Evolutionary conservation across 2,329 filamentous ascomycete genomes (phyloP), one percentile per base, ranked within the genome.

Genomic region (Curvularia lunata): DNA sequence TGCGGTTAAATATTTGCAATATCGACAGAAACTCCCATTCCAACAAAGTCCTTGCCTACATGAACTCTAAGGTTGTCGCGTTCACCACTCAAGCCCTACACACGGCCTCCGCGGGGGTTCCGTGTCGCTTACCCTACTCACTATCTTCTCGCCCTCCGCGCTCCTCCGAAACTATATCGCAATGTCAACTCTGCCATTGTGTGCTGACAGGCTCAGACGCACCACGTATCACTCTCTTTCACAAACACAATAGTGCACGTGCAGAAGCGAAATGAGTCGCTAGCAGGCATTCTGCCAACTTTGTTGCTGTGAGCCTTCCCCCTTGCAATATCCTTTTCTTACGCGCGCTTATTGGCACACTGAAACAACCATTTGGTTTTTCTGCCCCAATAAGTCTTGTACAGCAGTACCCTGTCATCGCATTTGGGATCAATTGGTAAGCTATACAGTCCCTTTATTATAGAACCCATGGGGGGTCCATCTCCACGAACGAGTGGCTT

Each of bases 231-330:
- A 21, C 19, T 23, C 27, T 30, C 9, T 30, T 30, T n/a, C n/a
- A n/a, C 27, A 27, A 3, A 16, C 30, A 9, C 10, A 34, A 45
- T 12, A 25, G 28, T 19, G 28, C 37, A 18, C 19, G 23, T 48
- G 42, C 54, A 53, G 34, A 57, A 57, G 45, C 55, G 50, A 57
- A 37, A 57, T 54, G 49, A 57, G 28, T 19, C 25, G 27, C 25
- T 27, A 30, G 34, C 59, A 65, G 61, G 63, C 63, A 65, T 65
- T 37, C 54, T 62, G 63, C 64, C 64, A 64, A 64, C 56, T 64
- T 65, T 61, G 52, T 34, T 16, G 34, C 21, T 23, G 37, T 32
- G 30, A 32, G 30, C 30, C 30, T 13, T 16, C 13, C 10, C 13
- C 13, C 30, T 2, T 32, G 30, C 30, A 32, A 16, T 32, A 12